phyloP scores from a whole-genome alignment of 192 early-diverging fungal species.

The Geranomyces variabilis region DNA sequence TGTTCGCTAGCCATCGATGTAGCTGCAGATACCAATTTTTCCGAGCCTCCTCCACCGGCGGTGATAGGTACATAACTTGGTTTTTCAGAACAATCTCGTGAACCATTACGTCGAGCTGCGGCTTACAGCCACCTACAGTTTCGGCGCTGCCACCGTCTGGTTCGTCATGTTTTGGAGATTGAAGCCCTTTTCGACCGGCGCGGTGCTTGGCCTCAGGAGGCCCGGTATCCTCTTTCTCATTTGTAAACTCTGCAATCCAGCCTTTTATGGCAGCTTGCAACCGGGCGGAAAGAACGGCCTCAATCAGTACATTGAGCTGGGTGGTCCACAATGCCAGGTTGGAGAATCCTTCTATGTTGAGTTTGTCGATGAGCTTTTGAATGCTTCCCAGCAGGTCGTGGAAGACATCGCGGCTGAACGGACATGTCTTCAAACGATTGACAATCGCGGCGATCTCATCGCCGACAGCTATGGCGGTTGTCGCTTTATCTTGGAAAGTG shows the following conservation, averaged over 20 bases:
- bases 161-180: not conserved
- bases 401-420: constrained; percentile 73
- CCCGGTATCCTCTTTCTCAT: constrained; percentile 10
- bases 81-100: constrained; percentile 91
- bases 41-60: constrained; percentile 93
- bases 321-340: constrained; percentile 92
- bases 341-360: constrained; percentile 93
- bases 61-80: constrained; percentile 96
- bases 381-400: constrained; percentile 73
- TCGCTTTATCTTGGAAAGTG: constrained; percentile 95
- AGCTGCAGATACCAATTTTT: constrained; percentile 86
- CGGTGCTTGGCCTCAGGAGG: constrained; percentile 7
- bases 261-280: constrained; percentile 73
- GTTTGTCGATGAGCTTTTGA: constrained; percentile 87
- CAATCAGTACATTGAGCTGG: constrained; percentile 79
- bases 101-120: constrained; percentile 57
- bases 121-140: not conserved
- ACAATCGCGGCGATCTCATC: constrained; percentile 80
- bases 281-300: constrained; percentile 72
- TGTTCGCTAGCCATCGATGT: constrained; percentile 84
- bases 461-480: constrained; percentile 76
- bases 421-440: constrained; percentile 82
- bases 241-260: constrained; percentile 41
- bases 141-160: not conserved
- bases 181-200: not conserved